Conservation (phyloP, 306 rosid genomes). For the Fragaria nilgerrensis region DNA sequence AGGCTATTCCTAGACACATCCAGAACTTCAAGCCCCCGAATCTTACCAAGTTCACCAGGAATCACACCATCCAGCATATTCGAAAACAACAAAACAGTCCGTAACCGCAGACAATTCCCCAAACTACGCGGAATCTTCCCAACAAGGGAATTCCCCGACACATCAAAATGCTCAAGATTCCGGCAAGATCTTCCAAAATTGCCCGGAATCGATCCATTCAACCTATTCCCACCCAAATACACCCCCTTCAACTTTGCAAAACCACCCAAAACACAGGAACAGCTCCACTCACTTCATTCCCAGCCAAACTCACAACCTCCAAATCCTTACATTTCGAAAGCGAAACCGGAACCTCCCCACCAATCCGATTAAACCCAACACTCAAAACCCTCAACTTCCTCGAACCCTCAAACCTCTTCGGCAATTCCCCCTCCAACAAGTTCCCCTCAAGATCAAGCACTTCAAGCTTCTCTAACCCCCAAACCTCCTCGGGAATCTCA, state of each 20-base stretch:
- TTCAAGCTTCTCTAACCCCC: slow-evolving; percentile 31
- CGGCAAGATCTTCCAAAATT: slow-evolving; percentile 17
- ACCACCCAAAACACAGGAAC: slow-evolving; percentile 27
- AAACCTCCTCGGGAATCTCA: slow-evolving; percentile 30
- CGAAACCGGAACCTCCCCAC: slow-evolving; percentile 29
- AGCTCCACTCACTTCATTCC: slow-evolving; percentile 26
- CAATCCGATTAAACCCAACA: slow-evolving; percentile 33
- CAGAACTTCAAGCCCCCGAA: slow-evolving; percentile 33
- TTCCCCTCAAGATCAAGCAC: slow-evolving; percentile 50
- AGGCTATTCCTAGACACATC: slow-evolving; percentile 41
- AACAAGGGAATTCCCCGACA: slow-evolving; percentile 33
- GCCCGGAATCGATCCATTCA: slow-evolving; percentile 22
- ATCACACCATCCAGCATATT: slow-evolving; percentile 26
- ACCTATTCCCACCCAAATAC: slow-evolving; percentile 34
- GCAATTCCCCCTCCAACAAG: slow-evolving; percentile 27
- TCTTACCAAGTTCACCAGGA: slow-evolving; percentile 27
- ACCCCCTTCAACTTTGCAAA: slow-evolving; percentile 27
- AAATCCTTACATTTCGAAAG: slow-evolving; percentile 18
- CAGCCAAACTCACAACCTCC: slow-evolving; percentile 33
- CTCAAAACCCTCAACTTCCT: slow-evolving; percentile 34
- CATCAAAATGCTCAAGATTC: slow-evolving; percentile 33
- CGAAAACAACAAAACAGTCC: slow-evolving; percentile 30
- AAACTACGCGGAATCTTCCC: slow-evolving; percentile 35
- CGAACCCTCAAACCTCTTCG: slow-evolving; percentile 23
- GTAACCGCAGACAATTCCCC: slow-evolving; percentile 28